phyloP scores from a whole-genome alignment of 2,329 filamentous ascomycete genomes.

The Aspergillus cejpii region DNA sequence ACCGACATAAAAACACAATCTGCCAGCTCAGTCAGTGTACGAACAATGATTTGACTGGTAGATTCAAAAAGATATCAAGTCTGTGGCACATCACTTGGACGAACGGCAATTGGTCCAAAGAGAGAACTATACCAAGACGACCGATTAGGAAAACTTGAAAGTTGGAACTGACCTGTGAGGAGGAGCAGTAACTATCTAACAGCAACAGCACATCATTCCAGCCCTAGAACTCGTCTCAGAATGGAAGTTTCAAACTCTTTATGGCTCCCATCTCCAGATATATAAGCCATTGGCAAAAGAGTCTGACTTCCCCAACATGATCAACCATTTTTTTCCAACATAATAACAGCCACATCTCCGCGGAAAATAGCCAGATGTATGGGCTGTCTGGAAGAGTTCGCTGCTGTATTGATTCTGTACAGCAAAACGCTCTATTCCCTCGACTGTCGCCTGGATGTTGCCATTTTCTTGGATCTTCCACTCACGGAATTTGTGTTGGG shows the following conservation, averaged over 20 bases:
- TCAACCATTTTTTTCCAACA: neutral
- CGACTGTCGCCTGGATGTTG: neutral
- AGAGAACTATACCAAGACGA: neutral
- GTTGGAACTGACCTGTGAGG: neutral
- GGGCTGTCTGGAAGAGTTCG: neutral
- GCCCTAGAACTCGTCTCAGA: neutral
- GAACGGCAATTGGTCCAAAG: conserved; percentile 2
- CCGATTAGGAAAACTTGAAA: neutral
- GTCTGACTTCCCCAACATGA: neutral
- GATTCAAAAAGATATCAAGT: neutral
- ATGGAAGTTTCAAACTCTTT: too few species aligned
- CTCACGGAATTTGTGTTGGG: conserved; percentile 30
- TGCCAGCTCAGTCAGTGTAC: neutral
- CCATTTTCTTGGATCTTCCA: conserved; percentile 20
- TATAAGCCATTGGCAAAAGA: neutral
- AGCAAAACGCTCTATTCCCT: neutral
- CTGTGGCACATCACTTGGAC: neutral
- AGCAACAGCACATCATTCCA: neutral
- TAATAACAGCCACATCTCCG: conserved; percentile 4
- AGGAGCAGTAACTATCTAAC: neutral
- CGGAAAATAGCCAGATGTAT: neutral
- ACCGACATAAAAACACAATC: neutral
- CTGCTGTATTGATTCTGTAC: neutral
- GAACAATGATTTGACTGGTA: neutral
- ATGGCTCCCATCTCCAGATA: neutral